Percentiles rank a stretch among this genome's conserved stretches.
These are phyloP conservation scores for Phytophthora foliorum DNA, from an alignment of 352 stramenopile species.

Conservation along the genomic window DNA sequence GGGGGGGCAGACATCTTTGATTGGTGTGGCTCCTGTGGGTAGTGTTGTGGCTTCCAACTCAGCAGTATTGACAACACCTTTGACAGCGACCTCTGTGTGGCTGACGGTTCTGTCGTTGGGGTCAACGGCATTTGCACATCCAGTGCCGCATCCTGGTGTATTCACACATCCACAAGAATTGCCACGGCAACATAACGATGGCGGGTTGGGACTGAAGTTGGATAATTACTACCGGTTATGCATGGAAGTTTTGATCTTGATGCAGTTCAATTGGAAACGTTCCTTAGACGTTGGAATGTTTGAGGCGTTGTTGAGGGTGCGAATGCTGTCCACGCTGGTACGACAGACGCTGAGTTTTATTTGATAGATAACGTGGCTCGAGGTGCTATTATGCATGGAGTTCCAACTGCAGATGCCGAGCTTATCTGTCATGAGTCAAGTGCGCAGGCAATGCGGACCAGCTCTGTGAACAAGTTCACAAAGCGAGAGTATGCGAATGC, in stretches of 20 bases:
- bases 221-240: constrained; percentile 7
- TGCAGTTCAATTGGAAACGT: constrained; percentile 12
- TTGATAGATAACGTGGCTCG: not conserved
- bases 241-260: constrained; percentile 9
- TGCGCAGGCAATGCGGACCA: not conserved
- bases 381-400: not conserved
- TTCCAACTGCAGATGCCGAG: not conserved
- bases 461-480: not conserved
- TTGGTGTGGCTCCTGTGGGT: not conserved
- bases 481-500: constrained; percentile 16
- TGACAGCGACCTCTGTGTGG: not conserved
- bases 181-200: constrained; percentile 1
- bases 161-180: not conserved
- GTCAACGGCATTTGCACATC: not conserved
- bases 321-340: not conserved
- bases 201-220: constrained; percentile 8
- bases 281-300: not conserved
- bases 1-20: too few species aligned
- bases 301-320: constrained; percentile 1
- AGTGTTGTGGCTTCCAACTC: not conserved
- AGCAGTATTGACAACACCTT: not conserved
- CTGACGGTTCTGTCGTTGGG: constrained; percentile 1
- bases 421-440: not conserved
- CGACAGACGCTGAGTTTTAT: not conserved
- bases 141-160: not conserved